phyloP scores from a whole-genome alignment of 805 yeast genomes.

The Yamadazyma insecticola region DNA sequence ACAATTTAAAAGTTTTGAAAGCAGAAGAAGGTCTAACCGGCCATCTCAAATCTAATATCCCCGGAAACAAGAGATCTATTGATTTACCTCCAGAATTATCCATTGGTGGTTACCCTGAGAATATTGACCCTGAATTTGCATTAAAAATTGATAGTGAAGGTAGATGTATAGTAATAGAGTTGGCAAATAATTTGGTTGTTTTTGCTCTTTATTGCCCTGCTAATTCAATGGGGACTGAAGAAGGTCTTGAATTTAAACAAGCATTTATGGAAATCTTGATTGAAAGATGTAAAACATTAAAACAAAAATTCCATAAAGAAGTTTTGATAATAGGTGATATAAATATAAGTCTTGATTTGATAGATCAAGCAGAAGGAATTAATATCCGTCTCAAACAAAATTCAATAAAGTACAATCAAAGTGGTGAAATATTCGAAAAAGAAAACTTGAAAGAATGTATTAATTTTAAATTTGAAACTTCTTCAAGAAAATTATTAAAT shows the following conservation, averaged over 20 bases:
- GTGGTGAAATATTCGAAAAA: constrained; percentile 10
- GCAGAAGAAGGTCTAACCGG: constrained; percentile 97
- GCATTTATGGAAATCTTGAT: constrained; percentile 57
- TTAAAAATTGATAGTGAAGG: constrained; percentile 75
- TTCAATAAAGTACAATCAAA: constrained; percentile 16
- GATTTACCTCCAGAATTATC: constrained; percentile 20
- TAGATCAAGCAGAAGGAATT: constrained; percentile 75
- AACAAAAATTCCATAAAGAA: constrained; percentile 48
- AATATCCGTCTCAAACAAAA: constrained; percentile 39
- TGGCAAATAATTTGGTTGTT: constrained; percentile 56
- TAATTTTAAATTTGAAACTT: constrained; percentile 29
- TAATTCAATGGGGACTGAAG: constrained; percentile 66
- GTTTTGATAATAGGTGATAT: constrained; percentile 87
- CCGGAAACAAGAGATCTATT: constrained; percentile 12
- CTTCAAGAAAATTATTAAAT: constrained; percentile 27
- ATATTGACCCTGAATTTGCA: constrained; percentile 25
- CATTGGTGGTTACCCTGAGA: constrained; percentile 70
- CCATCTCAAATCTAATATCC: constrained; percentile 20
- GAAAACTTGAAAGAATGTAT: constrained; percentile 17
- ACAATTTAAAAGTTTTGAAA: constrained; percentile 49
- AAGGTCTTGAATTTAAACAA: constrained; percentile 56
- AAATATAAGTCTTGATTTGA: constrained; percentile 72
- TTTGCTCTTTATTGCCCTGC: constrained; percentile 88
- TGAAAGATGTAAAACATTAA: constrained; percentile 54
- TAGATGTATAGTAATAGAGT: constrained; percentile 69